phyloP scores from a whole-genome alignment of 768 basidiomycete species.

The Mycena maculata region DNA sequence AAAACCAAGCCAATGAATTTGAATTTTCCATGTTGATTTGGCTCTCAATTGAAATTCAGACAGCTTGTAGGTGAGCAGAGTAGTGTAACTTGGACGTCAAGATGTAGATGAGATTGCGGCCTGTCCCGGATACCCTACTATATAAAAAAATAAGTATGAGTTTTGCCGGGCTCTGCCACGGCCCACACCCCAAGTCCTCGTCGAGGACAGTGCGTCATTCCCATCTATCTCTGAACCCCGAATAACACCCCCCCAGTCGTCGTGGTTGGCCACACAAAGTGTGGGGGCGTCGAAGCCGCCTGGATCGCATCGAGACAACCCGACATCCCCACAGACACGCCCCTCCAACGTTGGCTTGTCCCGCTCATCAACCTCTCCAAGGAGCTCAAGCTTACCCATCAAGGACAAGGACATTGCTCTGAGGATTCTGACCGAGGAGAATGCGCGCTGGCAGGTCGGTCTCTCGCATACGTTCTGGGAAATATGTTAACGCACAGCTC shows the following conservation, averaged over 20 bases:
- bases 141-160: too few relatives aligned
- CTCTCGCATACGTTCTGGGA: not conserved
- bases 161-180: too few relatives aligned
- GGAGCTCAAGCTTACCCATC: not conserved
- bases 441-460: not conserved
- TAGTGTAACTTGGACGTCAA: too few relatives aligned
- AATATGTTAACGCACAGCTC: too few relatives aligned
- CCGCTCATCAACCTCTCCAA: not conserved
- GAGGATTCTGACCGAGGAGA: not conserved
- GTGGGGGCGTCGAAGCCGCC: constrained; percentile 19
- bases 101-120: too few relatives aligned
- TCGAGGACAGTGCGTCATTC: constrained; percentile 5
- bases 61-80: too few relatives aligned
- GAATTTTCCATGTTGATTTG: too few relatives aligned
- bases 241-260: not conserved
- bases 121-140: too few relatives aligned
- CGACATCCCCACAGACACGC: not conserved
- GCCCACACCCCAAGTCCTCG: too few relatives aligned
- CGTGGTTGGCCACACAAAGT: constrained; percentile 9
- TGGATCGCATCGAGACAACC: constrained; percentile 3
- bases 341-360: not conserved
- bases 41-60: too few relatives aligned
- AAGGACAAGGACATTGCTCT: not conserved
- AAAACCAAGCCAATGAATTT: too few relatives aligned
- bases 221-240: not conserved